phyloP scores from a whole-genome alignment of 768 basidiomycete species.

The Leccinum ochraceum region DNA sequence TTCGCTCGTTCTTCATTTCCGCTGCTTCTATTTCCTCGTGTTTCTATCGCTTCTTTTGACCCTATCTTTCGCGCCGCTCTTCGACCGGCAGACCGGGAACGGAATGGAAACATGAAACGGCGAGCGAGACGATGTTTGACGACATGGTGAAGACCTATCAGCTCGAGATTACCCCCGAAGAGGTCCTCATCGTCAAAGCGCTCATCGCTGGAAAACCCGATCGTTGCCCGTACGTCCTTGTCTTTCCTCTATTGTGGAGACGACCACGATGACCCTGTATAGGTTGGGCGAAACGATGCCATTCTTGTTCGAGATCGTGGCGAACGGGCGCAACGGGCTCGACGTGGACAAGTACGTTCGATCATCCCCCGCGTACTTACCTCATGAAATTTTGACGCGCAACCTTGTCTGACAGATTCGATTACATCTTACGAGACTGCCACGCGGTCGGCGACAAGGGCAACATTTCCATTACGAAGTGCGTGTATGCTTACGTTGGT shows the following conservation, averaged over 20 bases:
- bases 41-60: neutral
- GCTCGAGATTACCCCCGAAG: slow-evolving; percentile 48
- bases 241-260: too few species aligned
- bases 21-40: neutral
- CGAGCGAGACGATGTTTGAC: slow-evolving; percentile 83
- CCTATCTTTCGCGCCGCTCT: neutral
- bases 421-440: slow-evolving; percentile 78
- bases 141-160: slow-evolving; percentile 58
- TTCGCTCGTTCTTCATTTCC: slow-evolving; percentile 10
- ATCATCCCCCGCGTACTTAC: neutral
- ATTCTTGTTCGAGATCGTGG: slow-evolving; percentile 84
- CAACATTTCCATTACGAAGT: slow-evolving; percentile 51
- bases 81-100: slow-evolving; percentile 40
- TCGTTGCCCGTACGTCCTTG: slow-evolving; percentile 50
- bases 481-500: slow-evolving; percentile 9
- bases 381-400: neutral
- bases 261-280: neutral
- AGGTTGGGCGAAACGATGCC: slow-evolving; percentile 51
- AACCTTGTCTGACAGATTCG: slow-evolving; percentile 54
- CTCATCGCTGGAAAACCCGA: slow-evolving; percentile 66
- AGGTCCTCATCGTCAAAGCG: slow-evolving; percentile 68
- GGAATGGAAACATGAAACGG: slow-evolving; percentile 75
- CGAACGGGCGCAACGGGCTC: slow-evolving; percentile 78
- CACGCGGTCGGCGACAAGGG: slow-evolving; percentile 68
- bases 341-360: slow-evolving; percentile 77